These are phyloP conservation scores for Penicillium aurantiogriseum DNA, from an alignment of 2,329 filamentous ascomycete species.

Conservation along the genomic window DNA sequence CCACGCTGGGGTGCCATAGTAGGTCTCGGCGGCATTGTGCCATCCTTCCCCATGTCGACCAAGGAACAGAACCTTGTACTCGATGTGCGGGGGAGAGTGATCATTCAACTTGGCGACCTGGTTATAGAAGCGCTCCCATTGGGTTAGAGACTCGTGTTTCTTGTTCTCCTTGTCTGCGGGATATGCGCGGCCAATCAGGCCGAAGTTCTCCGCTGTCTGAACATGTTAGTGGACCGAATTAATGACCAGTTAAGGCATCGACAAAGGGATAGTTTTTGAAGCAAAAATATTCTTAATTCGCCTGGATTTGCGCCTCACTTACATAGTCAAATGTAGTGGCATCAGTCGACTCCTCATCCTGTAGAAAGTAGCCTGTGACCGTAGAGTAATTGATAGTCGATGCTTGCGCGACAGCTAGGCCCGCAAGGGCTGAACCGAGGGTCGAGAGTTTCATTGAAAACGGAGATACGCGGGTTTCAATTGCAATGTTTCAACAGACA, in stretches of 20 bases:
- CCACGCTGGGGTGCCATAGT: constrained; percentile 60
- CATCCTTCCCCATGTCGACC: constrained; percentile 61
- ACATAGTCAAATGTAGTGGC: constrained; percentile 50
- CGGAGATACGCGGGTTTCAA: constrained; percentile 2
- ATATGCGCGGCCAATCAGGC: constrained; percentile 51
- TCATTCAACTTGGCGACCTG: constrained; percentile 50
- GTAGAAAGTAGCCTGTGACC: constrained; percentile 50
- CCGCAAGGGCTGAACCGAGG: constrained; percentile 69
- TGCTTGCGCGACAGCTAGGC: constrained; percentile 64
- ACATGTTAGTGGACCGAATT: neutral
- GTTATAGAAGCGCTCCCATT: constrained; percentile 57
- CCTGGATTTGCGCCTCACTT: constrained; percentile 7
- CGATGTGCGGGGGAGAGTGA: constrained; percentile 39
- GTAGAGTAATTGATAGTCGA: constrained; percentile 38
- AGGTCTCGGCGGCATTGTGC: constrained; percentile 59
- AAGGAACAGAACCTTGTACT: constrained; percentile 58
- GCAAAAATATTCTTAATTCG: neutral
- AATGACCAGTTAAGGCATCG: neutral
- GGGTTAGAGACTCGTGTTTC: constrained; percentile 41
- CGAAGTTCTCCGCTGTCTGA: constrained; percentile 46
- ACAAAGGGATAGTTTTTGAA: neutral
- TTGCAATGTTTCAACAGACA: neutral
- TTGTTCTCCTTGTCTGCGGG: constrained; percentile 33
- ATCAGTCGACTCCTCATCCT: constrained; percentile 49
- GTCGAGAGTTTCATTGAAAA: constrained; percentile 58